Conservation (phyloP, 202 grass and related monocot genomes). For the Carex sylvatica region DNA sequence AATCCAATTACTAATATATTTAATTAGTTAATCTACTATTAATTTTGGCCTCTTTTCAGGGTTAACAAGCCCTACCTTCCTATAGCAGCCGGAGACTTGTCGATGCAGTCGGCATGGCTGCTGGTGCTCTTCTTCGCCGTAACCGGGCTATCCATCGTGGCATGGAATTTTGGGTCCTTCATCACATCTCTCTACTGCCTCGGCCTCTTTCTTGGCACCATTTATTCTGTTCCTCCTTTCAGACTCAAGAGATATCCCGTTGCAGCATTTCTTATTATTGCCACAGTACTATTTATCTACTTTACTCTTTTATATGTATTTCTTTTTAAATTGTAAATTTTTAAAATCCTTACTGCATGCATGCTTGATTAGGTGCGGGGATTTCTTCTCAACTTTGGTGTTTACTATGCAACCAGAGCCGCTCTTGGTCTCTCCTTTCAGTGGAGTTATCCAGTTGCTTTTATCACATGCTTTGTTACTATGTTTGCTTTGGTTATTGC, state of each 20-base stretch:
- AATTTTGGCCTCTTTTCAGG: conserved; percentile 31
- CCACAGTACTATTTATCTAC: conserved; percentile 43
- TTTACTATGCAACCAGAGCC: conserved; percentile 97
- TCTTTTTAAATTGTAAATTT: conserved; percentile 7
- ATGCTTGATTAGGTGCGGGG: conserved; percentile 72
- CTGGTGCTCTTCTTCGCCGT: conserved; percentile 69
- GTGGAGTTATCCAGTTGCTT: conserved; percentile 93
- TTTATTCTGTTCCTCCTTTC: conserved; percentile 99
- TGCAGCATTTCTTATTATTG: conserved; percentile 97
- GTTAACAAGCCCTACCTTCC: conserved; percentile 98
- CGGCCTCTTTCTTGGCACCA: conserved; percentile 93
- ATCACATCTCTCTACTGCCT: conserved; percentile 92
- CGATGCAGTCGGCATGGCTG: conserved; percentile 77
- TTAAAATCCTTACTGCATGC: conserved; percentile 1
- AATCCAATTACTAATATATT: neutral
- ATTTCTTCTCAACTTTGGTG: conserved; percentile 99
- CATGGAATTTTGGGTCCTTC: conserved; percentile 78
- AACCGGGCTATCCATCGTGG: conserved; percentile 69
- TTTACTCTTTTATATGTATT: neutral
- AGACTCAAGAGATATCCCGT: conserved; percentile 88
- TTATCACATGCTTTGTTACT: conserved; percentile 95
- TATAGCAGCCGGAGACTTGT: conserved; percentile 89
- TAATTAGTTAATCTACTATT: neutral
- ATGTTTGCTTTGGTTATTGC: conserved; percentile 98
- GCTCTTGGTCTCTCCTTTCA: conserved; percentile 90